Evolutionary conservation across 768 basidiomycete genomes (phyloP).

Genomic region (Calvatia gigantea): DNA sequence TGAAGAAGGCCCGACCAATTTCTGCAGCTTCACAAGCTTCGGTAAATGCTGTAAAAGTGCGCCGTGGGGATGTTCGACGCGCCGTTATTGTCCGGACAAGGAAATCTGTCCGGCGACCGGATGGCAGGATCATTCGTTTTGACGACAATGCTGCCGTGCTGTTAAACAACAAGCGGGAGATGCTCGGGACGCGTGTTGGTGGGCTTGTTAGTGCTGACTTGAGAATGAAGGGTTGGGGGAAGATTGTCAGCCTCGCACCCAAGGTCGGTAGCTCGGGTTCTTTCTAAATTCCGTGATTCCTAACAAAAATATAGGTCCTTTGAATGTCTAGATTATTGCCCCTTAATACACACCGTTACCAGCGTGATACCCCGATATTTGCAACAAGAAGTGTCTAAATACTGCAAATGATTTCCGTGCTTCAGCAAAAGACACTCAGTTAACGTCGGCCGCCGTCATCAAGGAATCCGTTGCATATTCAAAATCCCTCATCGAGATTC

Average conservation of each 20-base stretch:
- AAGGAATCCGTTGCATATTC: background rate
- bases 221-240: slow-evolving; percentile 90
- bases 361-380: background rate
- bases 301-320: slow-evolving; percentile 14
- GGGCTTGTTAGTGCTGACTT: slow-evolving; percentile 92
- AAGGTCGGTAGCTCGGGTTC: slow-evolving; percentile 56
- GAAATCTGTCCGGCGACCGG: slow-evolving; percentile 80
- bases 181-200: slow-evolving; percentile 92
- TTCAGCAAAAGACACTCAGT: no score
- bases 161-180: slow-evolving; percentile 92
- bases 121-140: slow-evolving; percentile 85
- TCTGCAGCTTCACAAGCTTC: slow-evolving; percentile 63
- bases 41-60: slow-evolving; percentile 83
- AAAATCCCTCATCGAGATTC: background rate
- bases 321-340: slow-evolving; percentile 10
- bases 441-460: background rate
- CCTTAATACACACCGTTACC: slow-evolving; percentile 1
- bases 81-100: slow-evolving; percentile 94
- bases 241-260: slow-evolving; percentile 88
- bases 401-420: background rate
- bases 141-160: slow-evolving; percentile 97
- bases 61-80: slow-evolving; percentile 90
- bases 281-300: background rate
- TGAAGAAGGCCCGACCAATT: slow-evolving; percentile 86
- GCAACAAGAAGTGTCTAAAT: background rate